Base-by-base conservation (phyloP, 768 basidiomycete genomes). In the Leccinum longicurvipes region DNA sequence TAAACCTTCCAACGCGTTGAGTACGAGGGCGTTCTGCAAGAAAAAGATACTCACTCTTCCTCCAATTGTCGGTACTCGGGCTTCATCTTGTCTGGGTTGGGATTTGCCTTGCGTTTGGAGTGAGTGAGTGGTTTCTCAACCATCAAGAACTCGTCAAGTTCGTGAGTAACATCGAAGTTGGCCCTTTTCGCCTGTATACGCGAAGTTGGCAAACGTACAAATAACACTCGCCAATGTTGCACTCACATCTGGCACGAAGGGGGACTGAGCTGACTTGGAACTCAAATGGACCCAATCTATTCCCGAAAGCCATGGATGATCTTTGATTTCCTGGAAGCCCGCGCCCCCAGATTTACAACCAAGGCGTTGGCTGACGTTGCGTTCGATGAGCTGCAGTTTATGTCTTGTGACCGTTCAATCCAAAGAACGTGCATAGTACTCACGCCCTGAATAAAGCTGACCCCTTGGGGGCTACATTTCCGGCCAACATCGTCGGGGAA, bases 61-160 rank as follows among this genome's bases (percentile, higher is more conserved):
- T 98, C 96, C 59, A 98, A 82, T 72, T 92, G 84, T 58, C 94
- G 82, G 70, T 92, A 80, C 69, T 98, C 97, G 21, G 93, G 88
- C 67, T 88, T 91, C 79, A 98, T 83, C 71, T 88, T 89, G 61
- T 91, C 90, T 11, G 91, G 69, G 73, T 97, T 92, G 29, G 82
- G 77, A 60, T 93, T 90, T 29, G 83, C 85, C 67, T 96, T 98
- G 32, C 97, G 86, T 72, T 93, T 97, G 45, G 89, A 79, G 59
- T 95, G 93, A 54, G 93, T 97, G 53, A 98, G 75, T n/a, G 96
- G 96, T 70, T 98, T 98, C 74, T 98, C 96, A 51, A 95, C 95
- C 81, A 98, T 84, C 66, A 99, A 73, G 65, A 98, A 89, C 71
- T 99, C 97, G 69, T 99, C 95, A 10, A 99, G 82, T 75, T 98